These are phyloP conservation scores for Atkinsonella hypoxylon DNA, from an alignment of 2,329 filamentous ascomycete genomes.

Conservation along the genomic window DNA sequence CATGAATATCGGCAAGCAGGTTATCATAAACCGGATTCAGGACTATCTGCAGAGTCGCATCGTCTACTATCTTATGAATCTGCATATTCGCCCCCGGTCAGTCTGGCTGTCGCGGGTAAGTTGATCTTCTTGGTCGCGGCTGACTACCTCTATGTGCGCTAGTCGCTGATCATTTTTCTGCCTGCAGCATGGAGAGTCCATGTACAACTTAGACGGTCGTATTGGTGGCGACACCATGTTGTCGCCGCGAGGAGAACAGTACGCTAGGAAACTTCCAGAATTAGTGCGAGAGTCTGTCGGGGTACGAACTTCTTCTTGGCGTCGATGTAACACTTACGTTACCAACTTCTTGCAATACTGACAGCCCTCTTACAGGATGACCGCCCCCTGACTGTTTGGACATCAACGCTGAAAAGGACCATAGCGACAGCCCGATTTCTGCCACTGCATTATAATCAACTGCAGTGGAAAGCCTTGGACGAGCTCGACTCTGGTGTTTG, in stretches of 20 bases:
- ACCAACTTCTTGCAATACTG: neutral
- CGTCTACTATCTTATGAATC: conserved; percentile 96
- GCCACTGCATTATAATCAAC: conserved; percentile 71
- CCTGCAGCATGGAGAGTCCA: conserved; percentile 76
- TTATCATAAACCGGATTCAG: conserved; percentile 95
- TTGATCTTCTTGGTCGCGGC: conserved; percentile 10
- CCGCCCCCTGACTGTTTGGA: conserved; percentile 50
- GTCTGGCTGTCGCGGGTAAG: conserved; percentile 90
- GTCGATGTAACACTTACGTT: too few relatives aligned
- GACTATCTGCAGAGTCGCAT: conserved; percentile 94
- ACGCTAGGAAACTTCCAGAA: conserved; percentile 73
- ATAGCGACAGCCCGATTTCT: conserved; percentile 85
- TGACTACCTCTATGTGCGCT: neutral
- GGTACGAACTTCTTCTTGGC: conserved; percentile 34
- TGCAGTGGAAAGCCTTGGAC: conserved; percentile 97
- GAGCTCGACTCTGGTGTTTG: conserved; percentile 95
- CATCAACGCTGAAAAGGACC: conserved; percentile 60
- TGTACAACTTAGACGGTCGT: conserved; percentile 79
- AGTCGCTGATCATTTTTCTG: neutral
- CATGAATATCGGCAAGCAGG: conserved; percentile 88
- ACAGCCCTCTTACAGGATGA: conserved; percentile 33
- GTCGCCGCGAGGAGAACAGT: conserved; percentile 75
- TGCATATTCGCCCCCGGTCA: conserved; percentile 91
- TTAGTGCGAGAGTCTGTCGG: conserved; percentile 78
- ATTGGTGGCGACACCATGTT: conserved; percentile 89